Percentiles rank a stretch among this genome's conserved stretches.
phyloP scores from a whole-genome alignment of 2,329 filamentous ascomycete species.

The Cyphellophora attinorum region DNA sequence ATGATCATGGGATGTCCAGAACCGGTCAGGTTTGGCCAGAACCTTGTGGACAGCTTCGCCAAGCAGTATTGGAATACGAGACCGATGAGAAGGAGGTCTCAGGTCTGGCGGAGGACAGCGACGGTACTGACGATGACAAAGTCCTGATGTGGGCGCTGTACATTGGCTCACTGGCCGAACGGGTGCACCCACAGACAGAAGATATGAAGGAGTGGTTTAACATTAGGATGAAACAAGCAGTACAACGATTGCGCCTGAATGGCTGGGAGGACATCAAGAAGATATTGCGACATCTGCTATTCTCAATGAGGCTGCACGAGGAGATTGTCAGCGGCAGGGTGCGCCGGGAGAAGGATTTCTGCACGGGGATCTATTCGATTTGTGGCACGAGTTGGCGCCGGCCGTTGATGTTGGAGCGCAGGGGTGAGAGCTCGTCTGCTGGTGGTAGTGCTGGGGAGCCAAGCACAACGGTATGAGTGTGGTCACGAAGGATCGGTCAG shows the following conservation, averaged over 20 bases:
- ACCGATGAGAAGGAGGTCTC: conserved; percentile 3
- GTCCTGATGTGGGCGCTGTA: conserved; percentile 15
- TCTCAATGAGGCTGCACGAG: conserved; percentile 11
- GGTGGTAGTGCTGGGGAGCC: too few species aligned
- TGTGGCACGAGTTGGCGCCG: conserved; percentile 17
- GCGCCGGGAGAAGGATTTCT: conserved; percentile 10
- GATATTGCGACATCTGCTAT: conserved; percentile 13
- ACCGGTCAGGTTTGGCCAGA: conserved; percentile 15
- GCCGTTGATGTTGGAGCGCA: conserved; percentile 4
- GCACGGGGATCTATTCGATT: conserved; percentile 13
- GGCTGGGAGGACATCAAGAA: conserved; percentile 13
- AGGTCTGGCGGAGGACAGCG: conserved; percentile 2
- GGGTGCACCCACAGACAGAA: conserved; percentile 9
- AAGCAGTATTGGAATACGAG: conserved; percentile 10
- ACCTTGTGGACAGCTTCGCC: conserved; percentile 10
- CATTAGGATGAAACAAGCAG: conserved; percentile 4
- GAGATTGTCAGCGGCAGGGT: conserved; percentile 11
- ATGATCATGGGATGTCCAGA: conserved; percentile 16
- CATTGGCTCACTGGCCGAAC: conserved; percentile 14
- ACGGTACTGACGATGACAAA: conserved; percentile 3
- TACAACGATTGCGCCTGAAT: conserved; percentile 5
- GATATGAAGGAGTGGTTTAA: conserved; percentile 11
- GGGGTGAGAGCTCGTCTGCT: not conserved
- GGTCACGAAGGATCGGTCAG: too few species aligned
- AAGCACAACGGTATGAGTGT: too few species aligned